These are phyloP conservation scores for Macrotyloma uniflorum DNA, from an alignment of 306 rosid genomes.

Conservation along the genomic window DNA sequence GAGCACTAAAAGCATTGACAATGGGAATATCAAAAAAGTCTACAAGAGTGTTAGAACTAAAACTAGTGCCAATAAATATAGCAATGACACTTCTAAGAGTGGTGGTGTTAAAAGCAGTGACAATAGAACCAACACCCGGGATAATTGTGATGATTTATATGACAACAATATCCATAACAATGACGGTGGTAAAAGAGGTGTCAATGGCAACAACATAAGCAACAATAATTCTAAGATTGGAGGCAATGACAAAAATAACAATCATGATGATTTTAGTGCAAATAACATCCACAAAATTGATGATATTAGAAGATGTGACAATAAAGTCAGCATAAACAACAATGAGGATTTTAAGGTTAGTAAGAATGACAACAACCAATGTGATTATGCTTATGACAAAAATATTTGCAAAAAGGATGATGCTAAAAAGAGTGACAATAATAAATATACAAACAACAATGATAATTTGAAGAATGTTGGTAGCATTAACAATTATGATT, in stretches of 20 bases:
- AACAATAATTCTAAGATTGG: not conserved
- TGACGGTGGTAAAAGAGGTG: not conserved
- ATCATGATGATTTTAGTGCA: not conserved
- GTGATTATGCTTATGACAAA: no score
- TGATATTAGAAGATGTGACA: not conserved
- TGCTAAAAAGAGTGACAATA: not conserved
- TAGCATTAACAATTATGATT: not conserved
- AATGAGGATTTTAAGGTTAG: no score
- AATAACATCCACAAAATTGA: not conserved
- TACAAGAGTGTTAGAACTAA: not conserved
- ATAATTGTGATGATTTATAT: no score
- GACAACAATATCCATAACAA: no score
- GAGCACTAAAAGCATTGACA: not conserved
- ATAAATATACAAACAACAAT: not conserved
- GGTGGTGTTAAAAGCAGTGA: no score
- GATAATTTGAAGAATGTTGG: not conserved
- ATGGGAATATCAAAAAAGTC: not conserved
- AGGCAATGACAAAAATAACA: no score
- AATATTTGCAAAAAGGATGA: not conserved
- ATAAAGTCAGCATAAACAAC: rapidly evolving
- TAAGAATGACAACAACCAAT: not conserved
- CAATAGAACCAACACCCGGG: no score
- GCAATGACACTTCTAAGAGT: no score
- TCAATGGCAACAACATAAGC: not conserved
- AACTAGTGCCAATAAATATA: not conserved